Conservation (phyloP, 208 protist species). For the Herpetomonas samuelpessoai region DNA sequence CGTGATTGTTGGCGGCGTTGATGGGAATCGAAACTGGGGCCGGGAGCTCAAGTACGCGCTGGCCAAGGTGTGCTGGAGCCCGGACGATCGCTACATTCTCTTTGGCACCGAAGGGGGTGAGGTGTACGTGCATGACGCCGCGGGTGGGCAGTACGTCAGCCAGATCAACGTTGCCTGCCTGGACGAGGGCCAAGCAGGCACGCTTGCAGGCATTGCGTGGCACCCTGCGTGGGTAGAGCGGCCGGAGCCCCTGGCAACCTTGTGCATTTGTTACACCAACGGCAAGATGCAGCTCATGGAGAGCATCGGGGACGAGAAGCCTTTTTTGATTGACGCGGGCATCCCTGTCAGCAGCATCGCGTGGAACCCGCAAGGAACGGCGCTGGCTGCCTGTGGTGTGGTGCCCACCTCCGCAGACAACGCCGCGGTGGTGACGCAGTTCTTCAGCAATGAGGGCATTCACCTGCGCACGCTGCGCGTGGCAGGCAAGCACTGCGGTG, state of each 20-base stretch:
- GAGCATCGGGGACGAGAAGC: slow-evolving; percentile 78
- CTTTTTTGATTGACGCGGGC: slow-evolving; percentile 91
- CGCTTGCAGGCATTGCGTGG: slow-evolving; percentile 78
- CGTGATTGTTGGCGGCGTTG: slow-evolving; percentile 96
- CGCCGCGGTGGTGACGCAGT: slow-evolving; percentile 85
- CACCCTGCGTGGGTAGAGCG: slow-evolving; percentile 85
- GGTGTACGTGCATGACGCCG: slow-evolving; percentile 89
- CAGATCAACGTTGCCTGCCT: slow-evolving; percentile 68
- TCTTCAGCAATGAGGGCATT: slow-evolving; percentile 90
- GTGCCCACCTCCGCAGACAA: slow-evolving; percentile 21
- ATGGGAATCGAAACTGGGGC: slow-evolving; percentile 96
- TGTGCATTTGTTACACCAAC: slow-evolving; percentile 88
- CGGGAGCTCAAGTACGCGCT: slow-evolving; percentile 90
- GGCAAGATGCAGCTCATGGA: slow-evolving; percentile 94
- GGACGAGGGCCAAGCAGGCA: slow-evolving; percentile 14
- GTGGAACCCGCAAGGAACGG: slow-evolving; percentile 95
- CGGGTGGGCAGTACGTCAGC: slow-evolving; percentile 66
- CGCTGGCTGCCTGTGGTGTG: slow-evolving; percentile 88
- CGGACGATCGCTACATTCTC: slow-evolving; percentile 90
- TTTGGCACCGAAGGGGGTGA: slow-evolving; percentile 90
- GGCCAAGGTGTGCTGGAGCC: slow-evolving; percentile 92
- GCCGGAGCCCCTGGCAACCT: slow-evolving; percentile 66
- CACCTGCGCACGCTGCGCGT: slow-evolving; percentile 93
- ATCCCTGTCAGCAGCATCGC: slow-evolving; percentile 65
- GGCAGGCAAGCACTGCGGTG: slow-evolving; percentile 77